phyloP scores from a whole-genome alignment of 1,139 yeast genomes.

The Suhomyces anneliseae region DNA sequence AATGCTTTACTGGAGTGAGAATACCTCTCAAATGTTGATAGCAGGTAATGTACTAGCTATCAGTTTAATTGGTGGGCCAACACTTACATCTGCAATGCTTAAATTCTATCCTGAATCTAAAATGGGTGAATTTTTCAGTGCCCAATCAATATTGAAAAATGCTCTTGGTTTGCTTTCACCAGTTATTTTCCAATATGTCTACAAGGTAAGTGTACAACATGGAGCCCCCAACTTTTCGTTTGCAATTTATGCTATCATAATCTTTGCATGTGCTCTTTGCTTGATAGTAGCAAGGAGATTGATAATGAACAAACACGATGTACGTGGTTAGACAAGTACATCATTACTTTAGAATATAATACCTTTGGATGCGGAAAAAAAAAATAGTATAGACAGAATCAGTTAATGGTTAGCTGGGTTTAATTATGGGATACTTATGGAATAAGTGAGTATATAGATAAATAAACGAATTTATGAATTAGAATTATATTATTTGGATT shows the following conservation, averaged over 20 bases:
- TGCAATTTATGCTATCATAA: conserved; percentile 6
- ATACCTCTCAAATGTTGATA: conserved; percentile 8
- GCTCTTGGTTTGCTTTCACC: conserved; percentile 41
- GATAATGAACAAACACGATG: not conserved
- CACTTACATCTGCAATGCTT: conserved; percentile 49
- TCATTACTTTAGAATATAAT: too few species aligned
- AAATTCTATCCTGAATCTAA: conserved; percentile 49
- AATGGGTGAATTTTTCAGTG: conserved; percentile 56
- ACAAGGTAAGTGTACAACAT: conserved; percentile 21
- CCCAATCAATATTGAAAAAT: conserved; percentile 47
- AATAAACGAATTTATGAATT: too few species aligned
- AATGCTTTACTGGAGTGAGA: conserved; percentile 14
- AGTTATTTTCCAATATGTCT: conserved; percentile 36
- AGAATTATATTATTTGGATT: too few species aligned
- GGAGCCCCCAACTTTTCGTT: conserved; percentile 6
- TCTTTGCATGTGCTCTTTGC: conserved; percentile 4
- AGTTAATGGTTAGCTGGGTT: too few species aligned
- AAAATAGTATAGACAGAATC: too few species aligned
- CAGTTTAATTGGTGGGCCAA: conserved; percentile 47
- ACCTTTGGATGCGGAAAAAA: too few species aligned
- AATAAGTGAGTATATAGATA: too few species aligned
- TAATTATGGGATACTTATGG: too few species aligned
- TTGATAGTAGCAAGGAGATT: conserved; percentile 3
- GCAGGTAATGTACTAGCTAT: conserved; percentile 40
- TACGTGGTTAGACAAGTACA: too few species aligned